phyloP scores from a whole-genome alignment of 2,329 filamentous ascomycete genomes.

The Geoglossum cookeanum region DNA sequence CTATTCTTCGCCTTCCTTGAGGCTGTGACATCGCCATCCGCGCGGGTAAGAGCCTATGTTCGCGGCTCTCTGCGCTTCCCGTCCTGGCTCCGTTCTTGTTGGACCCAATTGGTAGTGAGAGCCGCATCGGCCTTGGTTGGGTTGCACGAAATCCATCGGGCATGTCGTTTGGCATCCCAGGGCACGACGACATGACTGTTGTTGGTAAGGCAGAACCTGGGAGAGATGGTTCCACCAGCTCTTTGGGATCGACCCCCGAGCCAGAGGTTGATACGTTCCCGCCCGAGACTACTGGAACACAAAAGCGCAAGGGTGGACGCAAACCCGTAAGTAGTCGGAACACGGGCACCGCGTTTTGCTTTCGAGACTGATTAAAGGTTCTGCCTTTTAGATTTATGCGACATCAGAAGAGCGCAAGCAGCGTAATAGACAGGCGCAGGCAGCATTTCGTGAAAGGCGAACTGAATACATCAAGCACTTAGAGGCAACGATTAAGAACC shows the following conservation, averaged over 20 bases:
- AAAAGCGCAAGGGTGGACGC: slow-evolving; percentile 91
- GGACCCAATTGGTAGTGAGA: neutral
- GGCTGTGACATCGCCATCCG: slow-evolving; percentile 1
- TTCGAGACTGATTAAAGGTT: slow-evolving; percentile 4
- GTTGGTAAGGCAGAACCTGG: slow-evolving; percentile 11
- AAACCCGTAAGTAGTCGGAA: slow-evolving; percentile 59
- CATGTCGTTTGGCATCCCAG: slow-evolving; percentile 1
- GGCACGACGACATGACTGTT: slow-evolving; percentile 2
- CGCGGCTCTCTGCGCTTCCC: neutral
- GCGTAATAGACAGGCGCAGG: slow-evolving; percentile 89
- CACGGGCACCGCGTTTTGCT: slow-evolving; percentile 6
- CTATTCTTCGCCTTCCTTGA: neutral
- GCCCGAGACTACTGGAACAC: slow-evolving; percentile 25
- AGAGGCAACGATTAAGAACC: slow-evolving; percentile 89
- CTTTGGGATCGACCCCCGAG: slow-evolving; percentile 27
- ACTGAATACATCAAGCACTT: slow-evolving; percentile 99
- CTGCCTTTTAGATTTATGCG: slow-evolving; percentile 61
- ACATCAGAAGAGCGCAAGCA: slow-evolving; percentile 98
- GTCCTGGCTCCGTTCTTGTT: neutral
- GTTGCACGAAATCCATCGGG: neutral
- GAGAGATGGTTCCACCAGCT: slow-evolving; percentile 14
- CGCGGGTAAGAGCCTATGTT: neutral
- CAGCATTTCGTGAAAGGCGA: slow-evolving; percentile 85
- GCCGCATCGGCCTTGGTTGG: neutral
- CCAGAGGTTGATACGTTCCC: slow-evolving; percentile 17